Evolutionary conservation across 176 grass and related monocot genomes (phyloP), one percentile per base, ranked within the genome.

Genomic region (Avena insularis): DNA sequence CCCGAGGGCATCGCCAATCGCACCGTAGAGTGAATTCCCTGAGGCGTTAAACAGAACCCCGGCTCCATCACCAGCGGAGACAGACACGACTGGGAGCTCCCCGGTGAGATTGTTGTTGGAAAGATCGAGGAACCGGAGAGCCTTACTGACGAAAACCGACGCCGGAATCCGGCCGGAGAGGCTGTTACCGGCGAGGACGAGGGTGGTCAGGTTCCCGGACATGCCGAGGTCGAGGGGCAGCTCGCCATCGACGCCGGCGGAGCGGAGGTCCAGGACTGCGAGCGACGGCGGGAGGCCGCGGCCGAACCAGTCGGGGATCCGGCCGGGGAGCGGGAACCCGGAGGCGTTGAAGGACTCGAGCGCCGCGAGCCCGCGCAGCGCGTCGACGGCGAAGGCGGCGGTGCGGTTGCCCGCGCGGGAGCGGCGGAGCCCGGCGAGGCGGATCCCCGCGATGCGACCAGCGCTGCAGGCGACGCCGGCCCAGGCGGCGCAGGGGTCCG

Each of bases 271-370:
- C 2, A 98, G 17, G 47, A 84, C 86, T 27, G 82, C 71, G 62
- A 98, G 84, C 45, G 90, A 84, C 20, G 85, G 64, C 85, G 80
- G 84, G 6, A 96, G 87, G 50, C 46, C 75, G 68, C 55, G 79
- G 77, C 90, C 89, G 50, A 99, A 96, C 94, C 94, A 94, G 4
- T 60, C 78, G 8, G 97, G 97, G 85, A 99, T 91, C 70, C 48
- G 58, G 4, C 94, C 97, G 9, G 92, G 92, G 31, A 98, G 90
- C 74, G 82, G 59, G 87, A 99, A 99, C 68, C 92, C 87, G 12
- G 97, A 94, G 47, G 97, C 92, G 82, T 96, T 86, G 86, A 99
- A 90, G 51, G 67, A 49, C 56, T 71, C 27, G 78, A 99, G 90
- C 69, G 60, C 86, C 15, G 87, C 72, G 13, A 99, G 92, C 6